Percentiles rank a stretch among this genome's conserved stretches.
phyloP scores from a whole-genome alignment of 2,329 filamentous ascomycete genomes.

The Cladorrhinum sp. region DNA sequence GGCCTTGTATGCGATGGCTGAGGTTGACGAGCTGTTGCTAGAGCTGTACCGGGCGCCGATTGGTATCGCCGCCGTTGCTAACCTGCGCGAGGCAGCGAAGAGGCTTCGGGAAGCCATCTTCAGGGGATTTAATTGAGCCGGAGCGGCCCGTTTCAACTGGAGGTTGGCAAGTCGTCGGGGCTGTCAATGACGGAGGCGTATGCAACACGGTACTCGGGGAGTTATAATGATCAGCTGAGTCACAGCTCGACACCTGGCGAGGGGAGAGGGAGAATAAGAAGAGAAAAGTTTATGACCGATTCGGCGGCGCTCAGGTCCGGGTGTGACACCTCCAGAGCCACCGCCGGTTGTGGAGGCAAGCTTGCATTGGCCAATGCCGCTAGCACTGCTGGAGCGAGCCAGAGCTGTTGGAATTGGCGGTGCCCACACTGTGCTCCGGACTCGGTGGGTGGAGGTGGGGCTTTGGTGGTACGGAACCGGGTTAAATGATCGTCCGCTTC shows the following conservation, averaged over 20 bases:
- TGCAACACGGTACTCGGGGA: background rate
- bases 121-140: conserved; percentile 15
- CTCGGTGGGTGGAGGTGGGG: conserved; percentile 11
- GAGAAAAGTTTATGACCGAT: conserved; percentile 17
- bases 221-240: conserved; percentile 12
- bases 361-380: conserved; percentile 21
- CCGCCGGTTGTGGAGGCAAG: conserved; percentile 17
- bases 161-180: background rate
- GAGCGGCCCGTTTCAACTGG: conserved; percentile 13
- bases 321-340: conserved; percentile 14
- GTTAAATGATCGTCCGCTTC: background rate
- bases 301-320: conserved; percentile 7
- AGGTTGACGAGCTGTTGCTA: conserved; percentile 71
- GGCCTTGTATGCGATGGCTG: conserved; percentile 94
- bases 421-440: conserved; percentile 6
- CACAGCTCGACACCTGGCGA: conserved; percentile 8
- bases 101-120: conserved; percentile 46
- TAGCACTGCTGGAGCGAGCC: conserved; percentile 2
- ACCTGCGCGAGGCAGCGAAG: conserved; percentile 37
- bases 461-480: conserved; percentile 4
- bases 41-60: conserved; percentile 39
- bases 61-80: conserved; percentile 24
- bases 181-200: background rate
- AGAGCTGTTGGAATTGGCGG: background rate
- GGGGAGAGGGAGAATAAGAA: background rate